Evolutionary conservation across 805 yeast species (phyloP).

Genomic region (Saccharomycopsis oosterbeekiorum): DNA sequence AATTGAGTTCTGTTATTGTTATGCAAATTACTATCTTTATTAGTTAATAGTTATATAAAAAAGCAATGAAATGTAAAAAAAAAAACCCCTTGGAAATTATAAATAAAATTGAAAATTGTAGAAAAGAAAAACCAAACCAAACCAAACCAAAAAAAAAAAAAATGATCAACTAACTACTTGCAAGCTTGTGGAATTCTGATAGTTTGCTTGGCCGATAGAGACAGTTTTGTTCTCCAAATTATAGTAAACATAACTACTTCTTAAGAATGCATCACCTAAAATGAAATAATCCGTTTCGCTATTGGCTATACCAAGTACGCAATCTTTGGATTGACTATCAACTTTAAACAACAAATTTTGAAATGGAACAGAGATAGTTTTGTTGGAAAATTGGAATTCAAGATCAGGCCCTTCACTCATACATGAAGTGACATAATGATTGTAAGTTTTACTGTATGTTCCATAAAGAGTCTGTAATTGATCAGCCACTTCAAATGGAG

Average conservation of each 20-base stretch:
- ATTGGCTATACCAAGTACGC: slow-evolving; percentile 6
- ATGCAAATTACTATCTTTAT: background rate
- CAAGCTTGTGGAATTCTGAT: slow-evolving; percentile 17
- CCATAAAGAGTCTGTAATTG: slow-evolving; percentile 20
- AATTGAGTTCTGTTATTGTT: background rate
- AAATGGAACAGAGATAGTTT: slow-evolving; percentile 39
- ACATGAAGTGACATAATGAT: slow-evolving; percentile 15
- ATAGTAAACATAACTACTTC: slow-evolving; percentile 53
- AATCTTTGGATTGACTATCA: slow-evolving; percentile 18
- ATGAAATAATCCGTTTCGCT: slow-evolving; percentile 22
- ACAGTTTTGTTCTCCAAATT: slow-evolving; percentile 49
- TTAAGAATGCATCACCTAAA: slow-evolving; percentile 48
- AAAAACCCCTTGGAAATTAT: background rate
- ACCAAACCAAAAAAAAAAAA: background rate
- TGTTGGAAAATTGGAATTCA: slow-evolving; percentile 27
- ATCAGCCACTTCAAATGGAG: slow-evolving; percentile 29
- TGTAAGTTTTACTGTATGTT: slow-evolving; percentile 25
- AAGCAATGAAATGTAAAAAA: background rate
- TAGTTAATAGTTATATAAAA: too few relatives aligned
- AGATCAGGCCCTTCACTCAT: slow-evolving; percentile 21
- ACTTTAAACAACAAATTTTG: slow-evolving; percentile 24
- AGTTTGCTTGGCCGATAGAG: slow-evolving; percentile 43
- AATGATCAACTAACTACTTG: background rate
- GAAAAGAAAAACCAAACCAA: background rate
- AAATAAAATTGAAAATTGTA: background rate